Evolutionary conservation across 2,329 filamentous ascomycete genomes (phyloP).

Genomic region (Botrytis elliptica): DNA sequence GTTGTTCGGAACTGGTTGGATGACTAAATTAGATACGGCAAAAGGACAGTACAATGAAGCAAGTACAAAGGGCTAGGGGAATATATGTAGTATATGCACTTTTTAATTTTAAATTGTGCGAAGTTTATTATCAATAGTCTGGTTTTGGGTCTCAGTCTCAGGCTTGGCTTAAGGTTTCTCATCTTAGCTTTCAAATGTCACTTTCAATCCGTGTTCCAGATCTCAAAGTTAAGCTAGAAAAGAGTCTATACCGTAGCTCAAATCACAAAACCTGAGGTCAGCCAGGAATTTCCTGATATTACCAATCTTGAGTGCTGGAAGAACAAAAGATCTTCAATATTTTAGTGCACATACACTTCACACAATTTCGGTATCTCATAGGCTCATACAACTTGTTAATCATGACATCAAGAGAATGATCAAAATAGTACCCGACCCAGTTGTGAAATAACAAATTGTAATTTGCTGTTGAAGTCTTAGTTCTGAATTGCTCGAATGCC

Average conservation of each 20-base stretch:
- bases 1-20: not conserved
- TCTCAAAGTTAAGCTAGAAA: not conserved
- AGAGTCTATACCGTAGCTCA: not conserved
- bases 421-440: not conserved
- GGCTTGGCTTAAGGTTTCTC: not conserved
- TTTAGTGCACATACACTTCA: not conserved
- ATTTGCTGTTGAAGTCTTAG: not conserved
- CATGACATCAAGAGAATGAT: not conserved
- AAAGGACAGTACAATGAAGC: not conserved
- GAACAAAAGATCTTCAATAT: not conserved
- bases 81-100: not conserved
- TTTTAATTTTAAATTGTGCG: not conserved
- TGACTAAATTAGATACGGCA: not conserved
- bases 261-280: not conserved
- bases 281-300: not conserved
- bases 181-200: not conserved
- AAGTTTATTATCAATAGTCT: not conserved
- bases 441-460: accelerated
- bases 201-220: not conserved
- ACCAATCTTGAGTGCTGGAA: not conserved
- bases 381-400: not conserved
- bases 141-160: not conserved
- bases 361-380: no score
- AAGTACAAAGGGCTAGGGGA: not conserved
- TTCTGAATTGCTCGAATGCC: not conserved